A percentile compares a stretch with the other conserved stretches of the same genome.
These are phyloP conservation scores for Aspergillus campestris DNA, from an alignment of 495 filamentous ascomycete species.

Conservation along the genomic window DNA sequence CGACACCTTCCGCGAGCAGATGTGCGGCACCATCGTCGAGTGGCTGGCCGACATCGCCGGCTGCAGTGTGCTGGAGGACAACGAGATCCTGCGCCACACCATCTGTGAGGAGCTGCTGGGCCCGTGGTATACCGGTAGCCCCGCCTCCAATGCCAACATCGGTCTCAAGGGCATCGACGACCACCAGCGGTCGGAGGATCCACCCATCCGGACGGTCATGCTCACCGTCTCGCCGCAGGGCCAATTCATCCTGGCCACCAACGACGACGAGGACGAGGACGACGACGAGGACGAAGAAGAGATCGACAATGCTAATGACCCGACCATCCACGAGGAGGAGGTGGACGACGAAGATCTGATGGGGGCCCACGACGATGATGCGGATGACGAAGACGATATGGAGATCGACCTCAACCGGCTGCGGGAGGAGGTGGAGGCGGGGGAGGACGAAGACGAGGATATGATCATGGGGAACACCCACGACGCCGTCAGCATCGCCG, in stretches of 20 bases:
- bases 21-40: constrained; percentile 96
- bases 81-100: constrained; percentile 65
- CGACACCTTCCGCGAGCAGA: constrained; percentile 94
- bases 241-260: constrained; percentile 30
- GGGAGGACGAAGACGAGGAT: constrained; percentile 33
- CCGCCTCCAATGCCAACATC: constrained; percentile 72
- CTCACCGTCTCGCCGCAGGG: constrained; percentile 32
- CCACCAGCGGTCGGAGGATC: constrained; percentile 51
- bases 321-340: constrained; percentile 37
- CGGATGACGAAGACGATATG: constrained; percentile 27
- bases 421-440: constrained; percentile 18
- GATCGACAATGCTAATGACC: constrained; percentile 38
- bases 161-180: constrained; percentile 86
- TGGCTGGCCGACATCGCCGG: constrained; percentile 92
- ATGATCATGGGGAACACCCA: constrained; percentile 45
- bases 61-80: constrained; percentile 74
- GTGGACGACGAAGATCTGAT: constrained; percentile 37
- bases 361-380: constrained; percentile 19
- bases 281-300: constrained; percentile 42
- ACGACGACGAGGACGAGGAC: constrained; percentile 42
- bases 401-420: constrained; percentile 19
- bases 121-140: constrained; percentile 78
- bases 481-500: constrained; percentile 56
- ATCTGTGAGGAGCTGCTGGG: constrained; percentile 88
- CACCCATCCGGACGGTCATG: constrained; percentile 28